These are phyloP conservation scores for Phaeotremella fagi DNA, from an alignment of 768 basidiomycete genomes.

Conservation along the genomic window DNA sequence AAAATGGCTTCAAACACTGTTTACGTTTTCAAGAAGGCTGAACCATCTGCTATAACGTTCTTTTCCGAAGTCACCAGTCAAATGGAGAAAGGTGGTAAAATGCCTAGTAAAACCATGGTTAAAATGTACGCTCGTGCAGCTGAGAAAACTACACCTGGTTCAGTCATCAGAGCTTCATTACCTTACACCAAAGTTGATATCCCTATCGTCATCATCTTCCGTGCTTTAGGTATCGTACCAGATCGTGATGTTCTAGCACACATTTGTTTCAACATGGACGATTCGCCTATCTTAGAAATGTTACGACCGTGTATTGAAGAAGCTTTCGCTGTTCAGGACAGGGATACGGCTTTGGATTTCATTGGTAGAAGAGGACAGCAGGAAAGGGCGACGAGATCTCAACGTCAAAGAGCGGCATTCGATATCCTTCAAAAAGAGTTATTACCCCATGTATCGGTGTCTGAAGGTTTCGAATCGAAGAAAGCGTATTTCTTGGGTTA, in stretches of 20 bases:
- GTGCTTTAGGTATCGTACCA: constrained; percentile 93
- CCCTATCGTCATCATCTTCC: constrained; percentile 98
- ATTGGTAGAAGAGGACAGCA: constrained; percentile 84
- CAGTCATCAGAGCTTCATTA: constrained; percentile 93
- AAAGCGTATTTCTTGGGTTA: constrained; percentile 99
- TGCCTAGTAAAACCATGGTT: constrained; percentile 93
- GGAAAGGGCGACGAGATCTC: constrained; percentile 23
- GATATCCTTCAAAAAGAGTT: constrained; percentile 99
- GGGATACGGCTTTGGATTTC: constrained; percentile 77
- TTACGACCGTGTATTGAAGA: constrained; percentile 97
- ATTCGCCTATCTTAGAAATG: constrained; percentile 94
- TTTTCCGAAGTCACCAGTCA: constrained; percentile 95
- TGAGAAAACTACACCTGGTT: constrained; percentile 53
- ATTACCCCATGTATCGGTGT: constrained; percentile 94
- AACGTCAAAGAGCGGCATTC: constrained; percentile 70
- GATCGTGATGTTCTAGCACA: constrained; percentile 97
- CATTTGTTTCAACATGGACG: constrained; percentile 96
- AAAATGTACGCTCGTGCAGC: constrained; percentile 91
- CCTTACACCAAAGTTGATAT: constrained; percentile 98
- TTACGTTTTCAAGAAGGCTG: constrained; percentile 96
- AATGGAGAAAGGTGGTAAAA: constrained; percentile 96
- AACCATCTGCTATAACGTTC: constrained; percentile 74
- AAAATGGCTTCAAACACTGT: constrained; percentile 99
- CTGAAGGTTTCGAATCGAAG: constrained; percentile 91
- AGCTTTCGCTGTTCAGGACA: constrained; percentile 94